Conservation (phyloP, 345 rosid species). For the Gossypium arboreum region DNA sequence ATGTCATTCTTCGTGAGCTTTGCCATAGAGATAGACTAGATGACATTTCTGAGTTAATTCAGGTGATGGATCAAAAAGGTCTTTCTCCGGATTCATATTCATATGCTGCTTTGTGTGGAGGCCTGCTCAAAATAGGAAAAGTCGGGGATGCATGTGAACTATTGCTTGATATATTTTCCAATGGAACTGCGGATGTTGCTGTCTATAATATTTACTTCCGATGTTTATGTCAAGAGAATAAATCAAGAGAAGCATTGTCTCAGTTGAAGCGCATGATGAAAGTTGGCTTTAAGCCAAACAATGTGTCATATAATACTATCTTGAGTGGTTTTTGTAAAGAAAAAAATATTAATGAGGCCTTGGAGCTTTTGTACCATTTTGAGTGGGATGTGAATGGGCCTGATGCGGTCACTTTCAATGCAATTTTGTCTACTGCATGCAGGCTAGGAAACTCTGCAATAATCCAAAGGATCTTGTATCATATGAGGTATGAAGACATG, state of each 20-base stretch:
- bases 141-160: slow-evolving; percentile 18
- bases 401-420: slow-evolving; percentile 35
- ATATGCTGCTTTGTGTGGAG: slow-evolving; percentile 32
- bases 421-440: slow-evolving; percentile 34
- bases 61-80: slow-evolving; percentile 23
- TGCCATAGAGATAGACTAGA: slow-evolving; percentile 21
- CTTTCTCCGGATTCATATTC: slow-evolving; percentile 30
- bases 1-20: slow-evolving; percentile 34
- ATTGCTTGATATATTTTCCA: slow-evolving; percentile 25
- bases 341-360: slow-evolving; percentile 24
- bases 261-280: slow-evolving; percentile 25
- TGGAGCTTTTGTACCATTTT: slow-evolving; percentile 27
- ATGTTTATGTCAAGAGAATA: slow-evolving; percentile 28
- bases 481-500: slow-evolving; percentile 28
- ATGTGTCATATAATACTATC: slow-evolving; percentile 33
- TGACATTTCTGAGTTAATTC: slow-evolving; percentile 19
- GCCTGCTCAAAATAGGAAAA: slow-evolving; percentile 28
- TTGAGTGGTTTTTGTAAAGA: slow-evolving; percentile 36
- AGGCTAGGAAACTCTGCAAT: slow-evolving; percentile 25
- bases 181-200: slow-evolving; percentile 27
- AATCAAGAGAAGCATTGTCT: slow-evolving; percentile 32
- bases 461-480: slow-evolving; percentile 22
- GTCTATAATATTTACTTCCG: slow-evolving; percentile 31
- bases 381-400: slow-evolving; percentile 33
- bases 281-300: slow-evolving; percentile 28